phyloP scores from a whole-genome alignment of 345 rosid species.

The Nasturtium officinale region DNA sequence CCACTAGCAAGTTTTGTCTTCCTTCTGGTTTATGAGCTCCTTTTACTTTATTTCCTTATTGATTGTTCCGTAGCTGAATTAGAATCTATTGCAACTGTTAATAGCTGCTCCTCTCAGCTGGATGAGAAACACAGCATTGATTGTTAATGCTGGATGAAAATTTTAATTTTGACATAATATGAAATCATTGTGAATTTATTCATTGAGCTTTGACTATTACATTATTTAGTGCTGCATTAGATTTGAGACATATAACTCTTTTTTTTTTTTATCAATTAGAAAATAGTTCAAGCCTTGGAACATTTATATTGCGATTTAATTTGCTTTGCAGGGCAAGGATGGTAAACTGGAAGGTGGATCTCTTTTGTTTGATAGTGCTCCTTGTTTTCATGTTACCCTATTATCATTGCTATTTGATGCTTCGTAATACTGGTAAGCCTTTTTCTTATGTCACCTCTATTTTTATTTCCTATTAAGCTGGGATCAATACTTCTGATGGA shows the following conservation, averaged over 20 bases:
- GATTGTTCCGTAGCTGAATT: neutral
- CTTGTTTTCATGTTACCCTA: slow-evolving; percentile 94
- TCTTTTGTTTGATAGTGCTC: slow-evolving; percentile 84
- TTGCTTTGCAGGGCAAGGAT: slow-evolving; percentile 69
- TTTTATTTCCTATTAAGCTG: neutral
- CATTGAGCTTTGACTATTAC: slow-evolving; percentile 2
- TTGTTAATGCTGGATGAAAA: neutral
- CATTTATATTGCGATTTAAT: neutral
- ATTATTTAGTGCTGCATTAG: too few relatives aligned
- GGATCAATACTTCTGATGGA: too few relatives aligned
- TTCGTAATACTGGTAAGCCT: slow-evolving; percentile 76
- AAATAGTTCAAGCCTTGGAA: slow-evolving; percentile 4
- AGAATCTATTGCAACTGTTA: neutral
- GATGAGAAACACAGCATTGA: neutral
- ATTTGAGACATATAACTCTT: neutral
- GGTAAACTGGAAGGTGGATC: slow-evolving; percentile 97
- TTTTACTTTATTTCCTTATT: neutral
- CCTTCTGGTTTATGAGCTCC: neutral
- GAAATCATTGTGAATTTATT: neutral
- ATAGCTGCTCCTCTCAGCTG: neutral
- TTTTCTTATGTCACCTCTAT: neutral
- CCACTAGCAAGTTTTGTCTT: neutral
- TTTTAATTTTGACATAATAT: neutral
- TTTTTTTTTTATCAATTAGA: neutral
- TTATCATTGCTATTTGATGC: slow-evolving; percentile 98